A percentile compares a stretch with the other conserved stretches of the same genome.
Evolutionary conservation across 2,329 filamentous ascomycete species (phyloP).

Genomic region (Aspergillus texensis): DNA sequence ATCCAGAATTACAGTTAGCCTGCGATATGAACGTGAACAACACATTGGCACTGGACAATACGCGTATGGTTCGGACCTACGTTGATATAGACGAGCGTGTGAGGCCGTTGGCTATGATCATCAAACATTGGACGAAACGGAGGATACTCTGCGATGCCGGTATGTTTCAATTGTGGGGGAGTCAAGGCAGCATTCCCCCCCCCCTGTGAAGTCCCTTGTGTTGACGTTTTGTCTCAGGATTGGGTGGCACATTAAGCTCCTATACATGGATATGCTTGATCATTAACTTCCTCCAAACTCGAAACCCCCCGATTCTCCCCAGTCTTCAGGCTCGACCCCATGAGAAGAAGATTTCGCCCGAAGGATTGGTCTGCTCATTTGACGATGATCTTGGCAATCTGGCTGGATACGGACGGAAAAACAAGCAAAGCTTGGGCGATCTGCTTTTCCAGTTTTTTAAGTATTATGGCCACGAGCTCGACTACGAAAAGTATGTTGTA

Average conservation of each 20-base stretch:
- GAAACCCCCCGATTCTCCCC: constrained; percentile 80
- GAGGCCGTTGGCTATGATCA: constrained; percentile 88
- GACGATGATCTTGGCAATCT: constrained; percentile 82
- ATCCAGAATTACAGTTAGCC: constrained; percentile 83
- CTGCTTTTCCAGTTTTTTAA: constrained; percentile 96
- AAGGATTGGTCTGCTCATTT: constrained; percentile 74
- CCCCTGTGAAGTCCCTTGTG: neutral
- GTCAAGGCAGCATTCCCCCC: neutral
- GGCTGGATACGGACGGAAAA: constrained; percentile 72
- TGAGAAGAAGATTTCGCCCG: constrained; percentile 61
- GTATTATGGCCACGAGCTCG: constrained; percentile 89
- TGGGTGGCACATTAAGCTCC: constrained; percentile 91
- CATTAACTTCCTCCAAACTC: constrained; percentile 90
- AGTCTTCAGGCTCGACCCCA: constrained; percentile 76
- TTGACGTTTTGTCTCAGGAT: constrained; percentile 58
- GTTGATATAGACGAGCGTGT: constrained; percentile 91
- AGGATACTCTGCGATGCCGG: constrained; percentile 95
- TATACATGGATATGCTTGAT: constrained; percentile 99
- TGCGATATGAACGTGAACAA: constrained; percentile 99
- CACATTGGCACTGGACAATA: constrained; percentile 90
- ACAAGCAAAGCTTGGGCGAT: constrained; percentile 79
- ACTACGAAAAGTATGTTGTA: constrained; percentile 81
- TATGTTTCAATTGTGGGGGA: constrained; percentile 50
- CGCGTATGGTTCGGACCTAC: constrained; percentile 96
- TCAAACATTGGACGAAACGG: constrained; percentile 95